These are phyloP conservation scores for Linnemannia elongata DNA, from an alignment of 192 early-diverging fungal genomes.

Conservation along the genomic window DNA sequence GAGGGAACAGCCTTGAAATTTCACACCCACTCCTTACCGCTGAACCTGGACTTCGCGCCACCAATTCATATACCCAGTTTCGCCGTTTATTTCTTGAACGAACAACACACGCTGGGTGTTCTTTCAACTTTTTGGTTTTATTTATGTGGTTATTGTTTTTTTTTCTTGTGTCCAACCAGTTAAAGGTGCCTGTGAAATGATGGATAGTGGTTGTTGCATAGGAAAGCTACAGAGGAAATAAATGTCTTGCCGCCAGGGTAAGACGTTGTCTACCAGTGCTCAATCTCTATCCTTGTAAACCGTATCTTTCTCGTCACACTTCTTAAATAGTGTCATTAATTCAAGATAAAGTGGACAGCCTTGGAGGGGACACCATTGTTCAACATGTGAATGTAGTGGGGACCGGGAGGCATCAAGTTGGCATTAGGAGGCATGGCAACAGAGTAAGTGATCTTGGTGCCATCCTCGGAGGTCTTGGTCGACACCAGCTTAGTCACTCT, in stretches of 20 bases:
- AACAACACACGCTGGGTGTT: neutral
- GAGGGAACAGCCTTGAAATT: neutral
- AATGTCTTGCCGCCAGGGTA: neutral
- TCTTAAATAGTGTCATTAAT: neutral
- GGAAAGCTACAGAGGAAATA: neutral
- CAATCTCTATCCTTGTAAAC: neutral
- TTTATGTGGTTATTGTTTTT: neutral
- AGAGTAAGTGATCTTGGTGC: conserved; percentile 33
- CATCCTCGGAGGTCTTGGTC: conserved; percentile 14
- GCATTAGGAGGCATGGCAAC: conserved; percentile 44
- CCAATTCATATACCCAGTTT: too few species aligned
- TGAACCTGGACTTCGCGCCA: too few species aligned
- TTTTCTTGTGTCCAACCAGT: neutral
- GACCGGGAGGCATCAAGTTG: conserved; percentile 51
- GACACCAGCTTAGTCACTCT: conserved; percentile 50
- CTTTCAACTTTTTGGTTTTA: neutral
- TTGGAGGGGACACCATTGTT: conserved; percentile 53
- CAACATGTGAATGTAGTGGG: conserved; percentile 52
- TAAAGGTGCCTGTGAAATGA: neutral
- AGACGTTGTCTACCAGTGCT: neutral
- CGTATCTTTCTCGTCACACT: neutral
- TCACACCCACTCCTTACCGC: too few species aligned
- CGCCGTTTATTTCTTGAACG: neutral
- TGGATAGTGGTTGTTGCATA: neutral
- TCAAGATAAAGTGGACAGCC: conserved; percentile 28